These are phyloP conservation scores for Patellifolia procumbens DNA, from an alignment of 179 eudicot species.

Conservation along the genomic window DNA sequence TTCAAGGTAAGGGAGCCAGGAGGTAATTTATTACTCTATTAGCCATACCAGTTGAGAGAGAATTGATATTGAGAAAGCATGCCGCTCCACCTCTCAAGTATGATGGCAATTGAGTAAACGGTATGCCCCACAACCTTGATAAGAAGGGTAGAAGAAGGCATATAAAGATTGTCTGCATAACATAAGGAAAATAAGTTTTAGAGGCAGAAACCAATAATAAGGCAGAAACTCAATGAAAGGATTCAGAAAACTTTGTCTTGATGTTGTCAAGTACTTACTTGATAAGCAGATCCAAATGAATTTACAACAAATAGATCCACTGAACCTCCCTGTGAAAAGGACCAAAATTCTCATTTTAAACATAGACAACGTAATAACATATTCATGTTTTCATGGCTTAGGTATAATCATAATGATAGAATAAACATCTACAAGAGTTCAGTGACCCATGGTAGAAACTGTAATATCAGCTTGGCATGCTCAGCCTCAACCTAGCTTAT, in stretches of 20 bases:
- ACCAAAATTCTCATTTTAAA: slow-evolving; percentile 22
- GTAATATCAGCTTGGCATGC: neutral
- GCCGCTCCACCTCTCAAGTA: slow-evolving; percentile 94
- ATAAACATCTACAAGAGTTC: neutral
- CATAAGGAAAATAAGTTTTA: neutral
- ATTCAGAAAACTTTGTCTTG: neutral
- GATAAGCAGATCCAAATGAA: slow-evolving; percentile 96
- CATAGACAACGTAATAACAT: neutral
- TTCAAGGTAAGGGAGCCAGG: neutral
- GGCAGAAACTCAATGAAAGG: neutral
- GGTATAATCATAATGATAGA: slow-evolving; percentile 14
- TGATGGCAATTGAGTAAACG: slow-evolving; percentile 76
- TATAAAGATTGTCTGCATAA: slow-evolving; percentile 79
- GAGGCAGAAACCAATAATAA: neutral
- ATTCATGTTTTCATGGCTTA: neutral
- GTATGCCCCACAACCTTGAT: slow-evolving; percentile 95
- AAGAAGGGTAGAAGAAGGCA: slow-evolving; percentile 90
- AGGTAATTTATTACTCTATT: neutral
- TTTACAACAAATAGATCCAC: slow-evolving; percentile 94
- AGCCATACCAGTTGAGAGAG: slow-evolving; percentile 59
- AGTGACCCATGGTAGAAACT: neutral
- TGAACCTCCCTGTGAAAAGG: slow-evolving; percentile 62
- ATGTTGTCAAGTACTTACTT: slow-evolving; percentile 48
- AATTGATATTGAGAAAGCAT: slow-evolving; percentile 78
- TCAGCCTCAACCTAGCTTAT: neutral